Base-by-base conservation (phyloP, 345 rosid species). In the Turnera subulata region DNA sequence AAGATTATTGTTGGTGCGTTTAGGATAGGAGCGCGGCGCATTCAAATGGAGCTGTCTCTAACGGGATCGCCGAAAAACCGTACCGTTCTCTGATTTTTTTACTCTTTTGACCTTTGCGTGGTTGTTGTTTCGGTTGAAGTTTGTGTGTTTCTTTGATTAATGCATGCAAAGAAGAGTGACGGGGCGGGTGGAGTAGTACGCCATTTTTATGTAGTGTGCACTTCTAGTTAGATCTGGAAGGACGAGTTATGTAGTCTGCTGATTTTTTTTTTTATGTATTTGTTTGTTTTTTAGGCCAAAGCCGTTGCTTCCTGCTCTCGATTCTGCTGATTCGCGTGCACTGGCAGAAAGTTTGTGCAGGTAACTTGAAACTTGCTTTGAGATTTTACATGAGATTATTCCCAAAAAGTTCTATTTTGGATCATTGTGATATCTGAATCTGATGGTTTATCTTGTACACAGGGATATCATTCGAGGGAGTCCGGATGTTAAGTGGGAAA, bases 401-500 rank as follows among this genome's bases (percentile, higher is more conserved):
- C n/a, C n/a, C n/a, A n/a, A n/a, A n/a, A n/a, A n/a, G n/a, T n/a
- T n/a, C n/a, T n/a, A n/a, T n/a, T n/a, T n/a, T n/a, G n/a, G n/a
- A n/a, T n/a, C n/a, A n/a, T n/a, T 61, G 29, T 43, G 33, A 19
- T 13, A 22, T 12, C 15, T 23, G 16, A 1, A 20, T n/a, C 35
- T 40, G 44, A 23, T 48, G 14, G 20, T 55, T 62, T 18, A 18
- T 55, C 35, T 43, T 44, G 47, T 68, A 21, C 68, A 93, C 68
- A 93, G 99, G 86, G 99, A 93, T 68, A 93, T 93, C 42, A 83
- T 93, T 46, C 96, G 84, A 21, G 97, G 99, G 39, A 93, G 72
- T 70, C 97, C 94, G 40, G 88, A 93, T 80, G 84, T 93, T 56
- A 89, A 76, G 56, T 93, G 97, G 99, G 97, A 93, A 58, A 87